These are phyloP conservation scores for Fraxinus greggii DNA, from an alignment of 305 asterid genomes.

Conservation along the genomic window DNA sequence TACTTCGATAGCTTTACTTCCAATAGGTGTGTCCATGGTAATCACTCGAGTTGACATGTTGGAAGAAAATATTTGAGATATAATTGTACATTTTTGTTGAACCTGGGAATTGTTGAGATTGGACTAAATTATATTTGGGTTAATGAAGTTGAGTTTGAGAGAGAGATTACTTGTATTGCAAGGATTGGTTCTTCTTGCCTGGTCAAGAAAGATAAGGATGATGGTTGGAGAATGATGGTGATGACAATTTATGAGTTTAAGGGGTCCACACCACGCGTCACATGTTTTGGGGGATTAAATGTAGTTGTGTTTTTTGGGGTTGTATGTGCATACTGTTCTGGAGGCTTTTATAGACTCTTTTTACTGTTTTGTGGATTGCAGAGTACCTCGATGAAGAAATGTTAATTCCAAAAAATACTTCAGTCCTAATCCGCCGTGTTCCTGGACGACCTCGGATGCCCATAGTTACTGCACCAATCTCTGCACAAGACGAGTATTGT, in stretches of 20 bases:
- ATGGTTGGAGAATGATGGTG: conserved; percentile 1
- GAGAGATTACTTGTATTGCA: not conserved
- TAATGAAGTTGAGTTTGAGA: conserved; percentile 3
- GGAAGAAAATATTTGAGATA: not conserved
- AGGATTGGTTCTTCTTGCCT: conserved; percentile 5
- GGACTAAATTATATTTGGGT: not conserved
- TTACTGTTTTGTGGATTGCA: conserved; percentile 70
- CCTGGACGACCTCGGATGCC: conserved; percentile 94
- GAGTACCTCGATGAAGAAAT: conserved; percentile 85
- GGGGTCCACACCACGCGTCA: not conserved
- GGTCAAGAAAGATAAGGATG: conserved; percentile 17
- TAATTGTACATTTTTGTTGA: not conserved
- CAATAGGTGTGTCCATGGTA: not conserved
- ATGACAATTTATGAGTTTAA: conserved; percentile 2
- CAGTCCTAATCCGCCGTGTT: conserved; percentile 92
- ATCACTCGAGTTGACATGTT: not conserved
- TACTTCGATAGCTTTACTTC: conserved; percentile 6
- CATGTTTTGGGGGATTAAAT: conserved; percentile 16
- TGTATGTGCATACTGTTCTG: conserved; percentile 35
- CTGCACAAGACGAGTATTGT: conserved; percentile 72
- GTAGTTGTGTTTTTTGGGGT: conserved; percentile 19
- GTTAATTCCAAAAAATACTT: conserved; percentile 89
- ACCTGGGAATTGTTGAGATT: not conserved
- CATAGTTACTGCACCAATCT: conserved; percentile 77
- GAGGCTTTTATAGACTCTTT: conserved; percentile 45